Evolutionary conservation across 352 stramenopile genomes (phyloP), one percentile per base, ranked within the genome.

Genomic region (Phytophthora hibernalis): DNA sequence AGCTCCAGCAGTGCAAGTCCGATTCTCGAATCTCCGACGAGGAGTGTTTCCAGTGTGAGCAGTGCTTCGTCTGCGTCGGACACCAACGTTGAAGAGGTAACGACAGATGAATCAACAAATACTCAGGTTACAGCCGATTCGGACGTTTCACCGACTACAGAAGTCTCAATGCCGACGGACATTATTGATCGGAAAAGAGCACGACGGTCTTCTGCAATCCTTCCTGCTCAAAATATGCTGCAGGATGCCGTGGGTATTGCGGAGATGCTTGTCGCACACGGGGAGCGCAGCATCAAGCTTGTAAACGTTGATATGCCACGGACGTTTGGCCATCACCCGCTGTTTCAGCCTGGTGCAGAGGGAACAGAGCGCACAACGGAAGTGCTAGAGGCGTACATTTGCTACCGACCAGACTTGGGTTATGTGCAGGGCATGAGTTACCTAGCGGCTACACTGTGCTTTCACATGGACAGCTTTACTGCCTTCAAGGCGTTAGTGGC

Each of bases 381-480:
- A 52, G 88, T 96, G 24, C 74, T 96, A 13, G 86, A 95, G 53
- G 86, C 88, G 7, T 96, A 96, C 65, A 92, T 89, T 28, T 96
- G 88, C 73, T 96, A 96, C 50, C 84, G 88, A 1, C 88, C 88
- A 1, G 88, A 96, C 45, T 64, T 96, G 16, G 88, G 88, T 9
- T 96, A 96, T 57, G 86, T 96, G 11, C 88, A 96, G 64, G 88
- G 88, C 30, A 96, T 96, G 88, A 95, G 86, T 66, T 96, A 96
- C 44, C 70, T 96, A n/a, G 88, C 88, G 5, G 88, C 88, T 9
- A 79, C 83, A 6, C 47, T 96, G 40, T 96, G 88, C 61, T 90
- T 96, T 49, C 88, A 96, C 67, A 92, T 96, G 84, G 88, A 96
- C 62, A 93, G 82, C 69, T 96, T 95, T 54, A 86, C 85, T 49